phyloP scores from a whole-genome alignment of 805 yeast species.

The Kodamaea jinghongensis region DNA sequence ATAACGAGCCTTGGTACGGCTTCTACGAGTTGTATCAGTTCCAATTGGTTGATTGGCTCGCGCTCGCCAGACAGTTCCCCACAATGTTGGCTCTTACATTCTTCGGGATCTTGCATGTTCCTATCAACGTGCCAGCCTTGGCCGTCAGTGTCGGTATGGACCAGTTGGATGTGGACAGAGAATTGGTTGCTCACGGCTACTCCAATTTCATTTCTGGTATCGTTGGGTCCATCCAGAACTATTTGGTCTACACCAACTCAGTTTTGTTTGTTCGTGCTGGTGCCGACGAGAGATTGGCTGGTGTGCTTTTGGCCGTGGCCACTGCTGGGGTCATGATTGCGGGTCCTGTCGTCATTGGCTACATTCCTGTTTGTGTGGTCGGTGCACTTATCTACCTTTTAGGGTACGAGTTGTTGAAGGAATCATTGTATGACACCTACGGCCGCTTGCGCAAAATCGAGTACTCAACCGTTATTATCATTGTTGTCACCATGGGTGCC shows the following conservation, averaged over 20 bases:
- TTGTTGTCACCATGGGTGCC: slow-evolving; percentile 93
- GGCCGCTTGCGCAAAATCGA: slow-evolving; percentile 75
- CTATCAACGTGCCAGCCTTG: slow-evolving; percentile 95
- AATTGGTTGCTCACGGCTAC: slow-evolving; percentile 90
- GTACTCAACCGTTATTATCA: slow-evolving; percentile 77
- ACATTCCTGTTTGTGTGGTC: slow-evolving; percentile 92
- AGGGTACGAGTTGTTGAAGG: slow-evolving; percentile 87
- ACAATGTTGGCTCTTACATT: slow-evolving; percentile 95
- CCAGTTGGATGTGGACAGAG: slow-evolving; percentile 86
- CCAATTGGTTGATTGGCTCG: slow-evolving; percentile 68
- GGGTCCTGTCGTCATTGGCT: slow-evolving; percentile 93
- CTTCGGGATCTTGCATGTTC: slow-evolving; percentile 94
- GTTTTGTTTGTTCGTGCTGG: slow-evolving; percentile 92
- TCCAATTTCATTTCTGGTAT: slow-evolving; percentile 84
- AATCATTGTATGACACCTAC: slow-evolving; percentile 80
- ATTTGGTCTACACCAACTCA: slow-evolving; percentile 91
- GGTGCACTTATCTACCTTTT: slow-evolving; percentile 86
- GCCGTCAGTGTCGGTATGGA: slow-evolving; percentile 89
- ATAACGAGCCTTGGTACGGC: slow-evolving; percentile 83
- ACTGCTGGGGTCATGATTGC: slow-evolving; percentile 78
- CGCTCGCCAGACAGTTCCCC: slow-evolving; percentile 69
- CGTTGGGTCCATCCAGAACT: slow-evolving; percentile 88
- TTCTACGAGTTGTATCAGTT: slow-evolving; percentile 76
- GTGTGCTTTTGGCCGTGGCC: slow-evolving; percentile 80
- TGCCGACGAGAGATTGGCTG: slow-evolving; percentile 86